phyloP scores from a whole-genome alignment of 495 filamentous ascomycete genomes.

The Echria macrotheca region DNA sequence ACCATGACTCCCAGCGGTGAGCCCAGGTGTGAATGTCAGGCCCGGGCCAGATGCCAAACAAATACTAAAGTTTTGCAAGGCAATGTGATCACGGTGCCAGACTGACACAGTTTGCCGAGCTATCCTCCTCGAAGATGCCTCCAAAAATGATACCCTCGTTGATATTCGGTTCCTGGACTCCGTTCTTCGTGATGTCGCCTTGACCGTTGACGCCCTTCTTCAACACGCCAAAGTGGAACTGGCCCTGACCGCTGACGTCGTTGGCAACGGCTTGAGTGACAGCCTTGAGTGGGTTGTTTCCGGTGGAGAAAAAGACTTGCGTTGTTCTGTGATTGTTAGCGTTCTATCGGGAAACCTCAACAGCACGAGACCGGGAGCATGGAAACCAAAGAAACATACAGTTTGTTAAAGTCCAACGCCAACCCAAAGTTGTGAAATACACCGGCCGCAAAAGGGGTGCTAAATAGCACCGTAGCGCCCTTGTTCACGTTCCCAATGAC shows the following conservation, averaged over 20 bases:
- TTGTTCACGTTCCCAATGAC: constrained; percentile 36
- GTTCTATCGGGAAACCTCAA: too few relatives aligned
- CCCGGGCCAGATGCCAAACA: too few relatives aligned
- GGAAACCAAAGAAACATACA: too few relatives aligned
- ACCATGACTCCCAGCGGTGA: too few relatives aligned
- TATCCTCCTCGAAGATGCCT: constrained; percentile 46
- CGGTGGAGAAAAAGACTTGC: constrained; percentile 40
- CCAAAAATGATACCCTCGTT: constrained; percentile 47
- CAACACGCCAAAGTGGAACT: constrained; percentile 47
- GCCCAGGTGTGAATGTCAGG: too few relatives aligned
- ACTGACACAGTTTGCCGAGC: constrained; percentile 1
- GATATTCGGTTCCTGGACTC: constrained; percentile 41
- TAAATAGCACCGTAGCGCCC: constrained; percentile 34
- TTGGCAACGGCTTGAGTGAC: constrained; percentile 36
- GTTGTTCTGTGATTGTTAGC: constrained; percentile 9
- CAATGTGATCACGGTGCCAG: too few relatives aligned
- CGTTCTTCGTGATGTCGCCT: constrained; percentile 38
- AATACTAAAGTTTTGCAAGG: too few relatives aligned
- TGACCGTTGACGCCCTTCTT: constrained; percentile 47
- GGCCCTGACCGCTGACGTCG: constrained; percentile 43
- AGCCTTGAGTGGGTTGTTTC: constrained; percentile 32
- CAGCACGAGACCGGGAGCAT: too few relatives aligned
- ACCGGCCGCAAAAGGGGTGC: constrained; percentile 28
- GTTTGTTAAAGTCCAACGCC: constrained; percentile 37
- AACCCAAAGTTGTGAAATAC: constrained; percentile 46